Base-by-base conservation (phyloP, 2,329 filamentous ascomycete genomes). In the Colletotrichum kahawae region DNA sequence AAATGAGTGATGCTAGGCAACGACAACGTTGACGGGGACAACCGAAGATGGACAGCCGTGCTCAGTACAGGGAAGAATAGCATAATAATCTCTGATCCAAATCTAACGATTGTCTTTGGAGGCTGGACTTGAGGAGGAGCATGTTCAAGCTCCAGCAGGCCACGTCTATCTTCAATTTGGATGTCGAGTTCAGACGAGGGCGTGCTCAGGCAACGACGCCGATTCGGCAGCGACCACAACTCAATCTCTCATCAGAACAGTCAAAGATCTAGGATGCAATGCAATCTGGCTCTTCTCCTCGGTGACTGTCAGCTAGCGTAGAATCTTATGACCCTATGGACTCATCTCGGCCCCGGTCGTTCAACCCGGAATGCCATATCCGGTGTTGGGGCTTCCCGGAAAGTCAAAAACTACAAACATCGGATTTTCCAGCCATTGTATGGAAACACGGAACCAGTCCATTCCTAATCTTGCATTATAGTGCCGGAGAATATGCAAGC, bases 81-180 rank as follows among this genome's bases (percentile, higher is more conserved):
- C 5, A 21, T 51, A 13, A 21, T 0, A 2, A 0, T 7, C 2
- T n/a, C 13, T 4, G 12, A 13, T 21, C 2, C 13, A 0, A 51
- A 1, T 6, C n/a, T 21, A 2, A 1, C 1, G 4, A 48, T 2
- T 3, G 12, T 1, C 12, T 1, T 7, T 5, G 1, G n/a, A 51
- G 5, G n/a, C 43, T 21, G 10, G 13, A 21, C 2, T 10, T 51
- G 43, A 51, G 1, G 13, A 21, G 43, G 4, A 21, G 24, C 4
- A 27, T 5, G 1, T 51, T 1, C n/a, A 6, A 13, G n/a, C n/a
- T n/a, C 1, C 13, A 2, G 10, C 7, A 51, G n/a, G 10, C n/a
- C 43, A 21, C 13, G 43, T 51, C 1, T 10, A 13, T 0, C n/a
- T 21, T 21, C n/a, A 10, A 10, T 21, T 51, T 21, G 43, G 10